A percentile compares a stretch with the other conserved stretches of the same genome.
These are phyloP conservation scores for Ailanthus altissimus DNA, from an alignment of 345 rosid species.

Conservation along the genomic window DNA sequence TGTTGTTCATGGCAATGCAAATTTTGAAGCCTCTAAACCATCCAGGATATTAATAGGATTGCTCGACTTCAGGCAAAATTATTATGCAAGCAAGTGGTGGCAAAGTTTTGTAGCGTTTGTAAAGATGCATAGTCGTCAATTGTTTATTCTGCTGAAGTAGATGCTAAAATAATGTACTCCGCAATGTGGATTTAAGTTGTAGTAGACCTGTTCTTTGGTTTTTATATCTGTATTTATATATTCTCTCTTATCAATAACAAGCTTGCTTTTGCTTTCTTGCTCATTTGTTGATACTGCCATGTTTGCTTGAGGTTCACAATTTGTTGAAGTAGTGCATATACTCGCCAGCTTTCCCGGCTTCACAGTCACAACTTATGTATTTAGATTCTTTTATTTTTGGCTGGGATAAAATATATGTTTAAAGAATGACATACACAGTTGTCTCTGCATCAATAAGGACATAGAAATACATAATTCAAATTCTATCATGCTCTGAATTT, in stretches of 20 bases:
- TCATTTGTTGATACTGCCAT: not conserved
- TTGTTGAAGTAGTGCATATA: not conserved
- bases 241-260: not conserved
- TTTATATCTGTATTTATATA: not conserved
- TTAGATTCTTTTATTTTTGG: too few species aligned
- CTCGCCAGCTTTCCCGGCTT: not conserved
- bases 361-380: not conserved
- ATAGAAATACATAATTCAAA: too few species aligned
- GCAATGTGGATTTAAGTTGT: not conserved
- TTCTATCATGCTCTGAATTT: too few species aligned
- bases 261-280: not conserved
- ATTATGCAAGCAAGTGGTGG: not conserved
- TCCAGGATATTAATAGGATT: not conserved
- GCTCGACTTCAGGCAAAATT: not conserved
- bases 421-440: too few species aligned
- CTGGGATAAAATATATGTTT: too few species aligned
- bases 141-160: not conserved
- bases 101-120: not conserved
- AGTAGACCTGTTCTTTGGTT: not conserved
- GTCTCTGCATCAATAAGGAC: too few species aligned
- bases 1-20: not conserved
- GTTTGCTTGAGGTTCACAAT: not conserved
- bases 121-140: not conserved
- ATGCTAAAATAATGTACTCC: not conserved
- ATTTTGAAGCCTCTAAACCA: not conserved